Percentiles rank a stretch among this genome's conserved stretches.
These are phyloP conservation scores for Clarireedia homoeocarpa DNA, from an alignment of 2,329 filamentous ascomycete genomes.

Conservation along the genomic window DNA sequence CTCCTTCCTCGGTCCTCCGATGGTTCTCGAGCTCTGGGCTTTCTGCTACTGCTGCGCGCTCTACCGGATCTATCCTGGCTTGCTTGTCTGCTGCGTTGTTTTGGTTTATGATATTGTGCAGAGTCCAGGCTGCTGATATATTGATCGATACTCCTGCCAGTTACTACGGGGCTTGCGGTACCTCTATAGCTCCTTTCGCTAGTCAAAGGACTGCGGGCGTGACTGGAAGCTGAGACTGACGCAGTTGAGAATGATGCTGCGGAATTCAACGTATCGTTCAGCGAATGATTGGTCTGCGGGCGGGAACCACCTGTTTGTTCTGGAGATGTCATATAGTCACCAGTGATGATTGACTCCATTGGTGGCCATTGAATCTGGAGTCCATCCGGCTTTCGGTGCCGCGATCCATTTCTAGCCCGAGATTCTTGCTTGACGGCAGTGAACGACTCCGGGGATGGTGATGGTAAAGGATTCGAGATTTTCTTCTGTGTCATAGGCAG, in stretches of 20 bases:
- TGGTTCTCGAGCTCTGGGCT: conserved; percentile 45
- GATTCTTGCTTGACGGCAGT: conserved; percentile 52
- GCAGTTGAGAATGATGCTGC: conserved; percentile 40
- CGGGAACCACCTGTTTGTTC: conserved; percentile 46
- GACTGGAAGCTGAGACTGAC: conserved; percentile 45
- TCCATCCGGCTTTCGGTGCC: conserved; percentile 70
- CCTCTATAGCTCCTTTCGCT: conserved; percentile 41
- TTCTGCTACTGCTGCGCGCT: conserved; percentile 41
- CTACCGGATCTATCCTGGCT: conserved; percentile 35
- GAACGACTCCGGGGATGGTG: conserved; percentile 58
- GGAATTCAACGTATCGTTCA: conserved; percentile 27
- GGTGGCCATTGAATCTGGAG: conserved; percentile 55
- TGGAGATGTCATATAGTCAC: conserved; percentile 47
- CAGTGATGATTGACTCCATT: conserved; percentile 41
- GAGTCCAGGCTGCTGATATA: conserved; percentile 83
- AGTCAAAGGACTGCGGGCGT: conserved; percentile 31
- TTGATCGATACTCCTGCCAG: conserved; percentile 64
- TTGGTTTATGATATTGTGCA: conserved; percentile 55
- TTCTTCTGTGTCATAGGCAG: conserved; percentile 54
- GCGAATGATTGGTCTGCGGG: conserved; percentile 11
- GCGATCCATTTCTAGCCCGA: conserved; percentile 59
- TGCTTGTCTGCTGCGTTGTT: conserved; percentile 38
- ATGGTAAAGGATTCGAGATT: conserved; percentile 52
- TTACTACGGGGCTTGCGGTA: conserved; percentile 46
- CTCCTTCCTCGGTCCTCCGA: conserved; percentile 67